Evolutionary conservation across 495 filamentous ascomycete genomes (phyloP).

Genomic region (Aspergillus carlsbadensis): DNA sequence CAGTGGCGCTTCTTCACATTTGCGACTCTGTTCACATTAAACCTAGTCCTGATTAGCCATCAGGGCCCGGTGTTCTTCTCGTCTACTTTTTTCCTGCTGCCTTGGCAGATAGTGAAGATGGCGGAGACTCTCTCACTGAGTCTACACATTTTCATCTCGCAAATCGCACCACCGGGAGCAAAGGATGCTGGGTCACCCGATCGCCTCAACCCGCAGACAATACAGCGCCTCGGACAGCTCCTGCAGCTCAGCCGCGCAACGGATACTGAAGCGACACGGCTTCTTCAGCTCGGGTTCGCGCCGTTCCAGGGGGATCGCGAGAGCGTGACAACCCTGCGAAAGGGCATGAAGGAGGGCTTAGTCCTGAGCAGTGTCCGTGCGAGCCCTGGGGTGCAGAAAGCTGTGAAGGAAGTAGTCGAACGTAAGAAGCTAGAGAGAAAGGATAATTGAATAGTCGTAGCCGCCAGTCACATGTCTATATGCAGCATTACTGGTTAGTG

Average conservation of each 20-base stretch:
- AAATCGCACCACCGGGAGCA: slow-evolving; percentile 52
- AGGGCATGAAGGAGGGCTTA: slow-evolving; percentile 73
- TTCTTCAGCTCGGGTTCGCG: slow-evolving; percentile 74
- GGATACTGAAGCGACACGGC: slow-evolving; percentile 65
- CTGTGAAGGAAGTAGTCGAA: slow-evolving; percentile 61
- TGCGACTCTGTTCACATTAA: slow-evolving; percentile 65
- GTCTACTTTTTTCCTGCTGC: slow-evolving; percentile 65
- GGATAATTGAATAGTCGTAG: slow-evolving; percentile 12
- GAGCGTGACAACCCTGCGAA: slow-evolving; percentile 55
- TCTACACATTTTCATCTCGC: slow-evolving; percentile 87
- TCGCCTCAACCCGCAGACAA: slow-evolving; percentile 31
- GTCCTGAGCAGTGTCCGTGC: slow-evolving; percentile 69
- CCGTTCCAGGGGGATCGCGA: slow-evolving; percentile 77
- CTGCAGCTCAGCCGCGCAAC: slow-evolving; percentile 48
- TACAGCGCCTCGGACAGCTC: slow-evolving; percentile 44
- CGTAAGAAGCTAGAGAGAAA: slow-evolving; percentile 44
- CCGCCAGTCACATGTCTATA: not conserved
- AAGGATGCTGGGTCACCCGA: slow-evolving; percentile 27
- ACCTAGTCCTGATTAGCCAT: slow-evolving; percentile 70
- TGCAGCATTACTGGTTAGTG: slow-evolving; percentile 2
- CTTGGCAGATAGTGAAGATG: slow-evolving; percentile 81
- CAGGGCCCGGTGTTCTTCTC: slow-evolving; percentile 43
- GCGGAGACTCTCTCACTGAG: slow-evolving; percentile 74
- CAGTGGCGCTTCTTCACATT: slow-evolving; percentile 87
- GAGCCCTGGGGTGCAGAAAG: slow-evolving; percentile 75